phyloP scores from a whole-genome alignment of 2,329 filamentous ascomycete species.

The Ascochyta clinopodiicola region DNA sequence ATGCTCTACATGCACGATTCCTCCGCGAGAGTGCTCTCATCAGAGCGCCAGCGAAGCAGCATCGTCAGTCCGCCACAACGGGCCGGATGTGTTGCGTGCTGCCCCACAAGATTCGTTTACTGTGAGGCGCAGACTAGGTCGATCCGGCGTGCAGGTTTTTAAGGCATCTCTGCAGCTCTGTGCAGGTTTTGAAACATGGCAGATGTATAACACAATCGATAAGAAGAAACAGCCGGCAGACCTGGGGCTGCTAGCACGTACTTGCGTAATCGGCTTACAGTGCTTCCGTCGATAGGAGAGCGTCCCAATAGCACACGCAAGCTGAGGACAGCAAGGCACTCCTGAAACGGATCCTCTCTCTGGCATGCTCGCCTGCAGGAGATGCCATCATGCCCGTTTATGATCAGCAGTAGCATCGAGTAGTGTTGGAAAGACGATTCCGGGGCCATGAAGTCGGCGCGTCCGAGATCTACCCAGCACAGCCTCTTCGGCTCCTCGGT shows the following conservation, averaged over 20 bases:
- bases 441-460: constrained; percentile 27
- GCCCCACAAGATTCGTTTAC: constrained; percentile 26
- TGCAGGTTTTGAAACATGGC: constrained; percentile 44
- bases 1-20: constrained; percentile 35
- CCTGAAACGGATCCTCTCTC: constrained; percentile 38
- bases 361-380: constrained; percentile 19
- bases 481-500: constrained; percentile 27
- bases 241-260: constrained; percentile 10
- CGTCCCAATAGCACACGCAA: constrained; percentile 35
- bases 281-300: neutral
- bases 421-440: constrained; percentile 11
- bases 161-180: constrained; percentile 22
- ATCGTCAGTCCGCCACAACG: constrained; percentile 35
- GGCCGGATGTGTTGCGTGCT: constrained; percentile 27
- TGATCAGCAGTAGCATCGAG: constrained; percentile 29
- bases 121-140: constrained; percentile 40
- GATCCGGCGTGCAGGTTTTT: constrained; percentile 9
- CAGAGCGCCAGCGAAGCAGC: constrained; percentile 26
- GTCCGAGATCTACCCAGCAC: constrained; percentile 40
- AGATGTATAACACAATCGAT: constrained; percentile 41
- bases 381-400: constrained; percentile 19
- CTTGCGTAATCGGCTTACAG: constrained; percentile 15
- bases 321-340: constrained; percentile 22
- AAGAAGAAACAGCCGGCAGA: constrained; percentile 7
- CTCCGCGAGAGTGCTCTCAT: constrained; percentile 9